Evolutionary conservation across 2,329 filamentous ascomycete genomes (phyloP).

Genomic region (Exserohilum rostratum): DNA sequence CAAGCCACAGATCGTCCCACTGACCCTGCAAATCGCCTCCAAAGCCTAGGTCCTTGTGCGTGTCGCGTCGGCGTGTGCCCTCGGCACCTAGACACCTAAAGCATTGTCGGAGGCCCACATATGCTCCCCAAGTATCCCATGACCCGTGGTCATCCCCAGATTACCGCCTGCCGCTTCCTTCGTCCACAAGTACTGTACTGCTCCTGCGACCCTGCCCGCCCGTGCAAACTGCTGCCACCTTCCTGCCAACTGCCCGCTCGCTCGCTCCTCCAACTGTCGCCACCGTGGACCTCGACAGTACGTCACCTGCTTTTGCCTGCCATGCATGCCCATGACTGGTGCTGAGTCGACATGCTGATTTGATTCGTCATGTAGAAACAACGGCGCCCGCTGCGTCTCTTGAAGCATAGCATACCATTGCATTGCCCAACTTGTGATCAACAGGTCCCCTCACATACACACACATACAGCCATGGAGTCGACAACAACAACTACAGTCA

Average conservation of each 20-base stretch:
- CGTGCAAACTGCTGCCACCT: constrained; percentile 1
- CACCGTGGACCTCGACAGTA: constrained; percentile 8
- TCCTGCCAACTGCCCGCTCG: not conserved
- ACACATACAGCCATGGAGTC: constrained; percentile 41
- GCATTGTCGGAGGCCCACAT: constrained; percentile 44
- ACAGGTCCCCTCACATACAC: constrained; percentile 4
- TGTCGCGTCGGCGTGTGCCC: constrained; percentile 32
- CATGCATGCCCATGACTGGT: not conserved
- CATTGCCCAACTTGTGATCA: constrained; percentile 3
- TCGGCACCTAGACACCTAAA: constrained; percentile 34
- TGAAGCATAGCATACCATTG: no score
- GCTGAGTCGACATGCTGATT: constrained; percentile 6
- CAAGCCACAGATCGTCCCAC: constrained; percentile 45
- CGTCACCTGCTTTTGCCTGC: not conserved
- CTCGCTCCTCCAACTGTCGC: constrained; percentile 1
- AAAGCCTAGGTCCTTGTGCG: constrained; percentile 33
- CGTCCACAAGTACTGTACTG: constrained; percentile 11
- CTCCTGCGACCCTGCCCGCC: constrained; percentile 6
- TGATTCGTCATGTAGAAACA: constrained; percentile 11
- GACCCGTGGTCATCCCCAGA: constrained; percentile 35
- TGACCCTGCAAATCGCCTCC: constrained; percentile 30
- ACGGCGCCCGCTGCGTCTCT: constrained; percentile 7
- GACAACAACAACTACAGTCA: constrained; percentile 11
- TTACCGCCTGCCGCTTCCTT: constrained; percentile 33
- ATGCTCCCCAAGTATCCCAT: constrained; percentile 46